These are phyloP conservation scores for Ambrosiella xylebori DNA, from an alignment of 2,329 filamentous ascomycete species.

Conservation along the genomic window DNA sequence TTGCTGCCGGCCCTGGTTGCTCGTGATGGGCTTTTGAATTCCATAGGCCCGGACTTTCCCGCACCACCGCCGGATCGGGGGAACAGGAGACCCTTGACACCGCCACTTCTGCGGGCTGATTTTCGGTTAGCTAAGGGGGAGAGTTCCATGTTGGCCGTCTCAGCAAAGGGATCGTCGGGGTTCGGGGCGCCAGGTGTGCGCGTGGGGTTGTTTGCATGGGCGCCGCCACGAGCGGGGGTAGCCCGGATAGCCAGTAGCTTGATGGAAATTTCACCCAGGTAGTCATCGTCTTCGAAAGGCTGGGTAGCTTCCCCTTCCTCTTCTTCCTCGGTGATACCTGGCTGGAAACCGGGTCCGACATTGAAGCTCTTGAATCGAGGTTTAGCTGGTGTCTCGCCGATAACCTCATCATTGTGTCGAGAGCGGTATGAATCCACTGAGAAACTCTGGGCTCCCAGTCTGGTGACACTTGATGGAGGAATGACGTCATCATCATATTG, in stretches of 20 bases:
- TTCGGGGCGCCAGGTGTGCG: not conserved
- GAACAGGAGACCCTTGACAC: constrained; percentile 9
- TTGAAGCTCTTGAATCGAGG: constrained; percentile 5
- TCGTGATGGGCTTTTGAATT: constrained; percentile 11
- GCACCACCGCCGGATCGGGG: not conserved
- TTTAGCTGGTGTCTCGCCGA: constrained; percentile 9
- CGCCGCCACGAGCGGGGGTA: not conserved
- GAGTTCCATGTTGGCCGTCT: not conserved
- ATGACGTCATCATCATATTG: constrained; percentile 17
- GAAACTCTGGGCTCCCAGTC: constrained; percentile 2
- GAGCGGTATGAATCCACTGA: not conserved
- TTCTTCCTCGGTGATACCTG: constrained; percentile 3
- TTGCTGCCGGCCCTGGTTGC: not conserved
- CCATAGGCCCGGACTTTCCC: constrained; percentile 3
- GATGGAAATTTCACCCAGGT: constrained; percentile 5
- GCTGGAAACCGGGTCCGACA: not conserved
- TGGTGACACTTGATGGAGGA: constrained; percentile 22
- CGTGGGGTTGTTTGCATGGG: not conserved
- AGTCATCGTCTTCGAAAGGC: not conserved
- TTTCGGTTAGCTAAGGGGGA: constrained; percentile 1
- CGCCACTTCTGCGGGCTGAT: constrained; percentile 5
- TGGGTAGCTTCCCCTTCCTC: constrained; percentile 1
- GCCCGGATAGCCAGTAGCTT: not conserved
- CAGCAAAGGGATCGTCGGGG: not conserved
- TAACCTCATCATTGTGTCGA: not conserved